Evolutionary conservation across 768 basidiomycete species (phyloP).

Genomic region (Collybiopsis luxurians): DNA sequence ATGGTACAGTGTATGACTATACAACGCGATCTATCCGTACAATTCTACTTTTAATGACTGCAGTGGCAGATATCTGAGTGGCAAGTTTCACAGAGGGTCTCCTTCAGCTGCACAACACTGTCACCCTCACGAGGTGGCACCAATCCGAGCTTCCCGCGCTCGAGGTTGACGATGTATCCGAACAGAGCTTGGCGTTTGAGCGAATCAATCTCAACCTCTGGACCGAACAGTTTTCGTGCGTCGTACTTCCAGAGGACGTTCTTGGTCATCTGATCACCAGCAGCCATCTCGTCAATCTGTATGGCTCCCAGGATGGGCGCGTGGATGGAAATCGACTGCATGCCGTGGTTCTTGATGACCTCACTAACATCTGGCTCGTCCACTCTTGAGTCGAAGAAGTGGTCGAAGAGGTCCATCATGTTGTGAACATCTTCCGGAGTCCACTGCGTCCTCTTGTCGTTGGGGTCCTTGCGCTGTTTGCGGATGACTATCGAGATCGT

Average conservation of each 20-base stretch:
- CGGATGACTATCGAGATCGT: not conserved
- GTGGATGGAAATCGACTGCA: not conserved
- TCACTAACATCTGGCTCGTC: conserved; percentile 1
- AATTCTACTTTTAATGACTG: not conserved
- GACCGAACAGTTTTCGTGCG: conserved; percentile 1
- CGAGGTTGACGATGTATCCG: conserved; percentile 6
- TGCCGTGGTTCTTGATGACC: not conserved
- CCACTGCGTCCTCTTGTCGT: not conserved
- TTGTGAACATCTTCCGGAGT: not conserved
- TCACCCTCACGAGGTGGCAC: not conserved
- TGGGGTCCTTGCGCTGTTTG: not conserved
- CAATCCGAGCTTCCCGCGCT: conserved; percentile 2
- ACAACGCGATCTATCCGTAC: too few relatives aligned
- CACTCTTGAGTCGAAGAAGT: conserved; percentile 2
- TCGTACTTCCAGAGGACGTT: conserved; percentile 2
- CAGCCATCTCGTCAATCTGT: not conserved
- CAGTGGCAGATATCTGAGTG: conserved; percentile 1
- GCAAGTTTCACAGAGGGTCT: not conserved
- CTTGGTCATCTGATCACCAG: not conserved
- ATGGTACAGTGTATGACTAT: too few relatives aligned
- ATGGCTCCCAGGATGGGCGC: not conserved
- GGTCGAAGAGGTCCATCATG: conserved; percentile 2
- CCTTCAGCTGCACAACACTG: not conserved
- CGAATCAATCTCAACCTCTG: conserved; percentile 3
- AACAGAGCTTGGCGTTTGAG: conserved; percentile 3